phyloP scores from a whole-genome alignment of 2,329 filamentous ascomycete genomes.

The Epicoccum nigrum region DNA sequence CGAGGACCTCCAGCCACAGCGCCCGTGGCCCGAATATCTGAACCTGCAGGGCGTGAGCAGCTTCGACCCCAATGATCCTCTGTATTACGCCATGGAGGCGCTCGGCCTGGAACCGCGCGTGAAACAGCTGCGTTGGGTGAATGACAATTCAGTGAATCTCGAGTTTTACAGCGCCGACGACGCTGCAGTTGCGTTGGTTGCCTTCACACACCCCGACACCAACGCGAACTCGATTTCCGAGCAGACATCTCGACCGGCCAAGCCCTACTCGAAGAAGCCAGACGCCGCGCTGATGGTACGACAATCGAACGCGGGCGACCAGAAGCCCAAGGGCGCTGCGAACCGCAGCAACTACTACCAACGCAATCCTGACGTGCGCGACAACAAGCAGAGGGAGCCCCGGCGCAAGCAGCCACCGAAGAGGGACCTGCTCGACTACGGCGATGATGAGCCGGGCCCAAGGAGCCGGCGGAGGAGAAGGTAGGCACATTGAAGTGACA shows the following conservation, averaged over 20 bases:
- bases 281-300: constrained; percentile 74
- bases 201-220: constrained; percentile 59
- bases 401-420: constrained; percentile 58
- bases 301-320: constrained; percentile 75
- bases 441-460: constrained; percentile 32
- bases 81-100: constrained; percentile 73
- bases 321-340: constrained; percentile 78
- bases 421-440: constrained; percentile 39
- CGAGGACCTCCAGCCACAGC: constrained; percentile 37
- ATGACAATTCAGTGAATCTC: constrained; percentile 88
- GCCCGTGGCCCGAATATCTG: constrained; percentile 66
- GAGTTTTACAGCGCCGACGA: constrained; percentile 68
- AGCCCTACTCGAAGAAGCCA: constrained; percentile 71
- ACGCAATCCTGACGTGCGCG: constrained; percentile 83
- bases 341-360: constrained; percentile 89
- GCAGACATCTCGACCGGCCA: constrained; percentile 68
- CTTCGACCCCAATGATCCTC: constrained; percentile 80
- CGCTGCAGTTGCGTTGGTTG: constrained; percentile 60
- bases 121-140: constrained; percentile 82
- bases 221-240: constrained; percentile 55
- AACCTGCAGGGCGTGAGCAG: constrained; percentile 84
- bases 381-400: constrained; percentile 49
- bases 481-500: constrained; percentile 10
- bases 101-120: constrained; percentile 63
- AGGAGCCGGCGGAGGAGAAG: constrained; percentile 33